Conservation (phyloP, 169 alveolate species). For the Amoebophrya sp. region DNA sequence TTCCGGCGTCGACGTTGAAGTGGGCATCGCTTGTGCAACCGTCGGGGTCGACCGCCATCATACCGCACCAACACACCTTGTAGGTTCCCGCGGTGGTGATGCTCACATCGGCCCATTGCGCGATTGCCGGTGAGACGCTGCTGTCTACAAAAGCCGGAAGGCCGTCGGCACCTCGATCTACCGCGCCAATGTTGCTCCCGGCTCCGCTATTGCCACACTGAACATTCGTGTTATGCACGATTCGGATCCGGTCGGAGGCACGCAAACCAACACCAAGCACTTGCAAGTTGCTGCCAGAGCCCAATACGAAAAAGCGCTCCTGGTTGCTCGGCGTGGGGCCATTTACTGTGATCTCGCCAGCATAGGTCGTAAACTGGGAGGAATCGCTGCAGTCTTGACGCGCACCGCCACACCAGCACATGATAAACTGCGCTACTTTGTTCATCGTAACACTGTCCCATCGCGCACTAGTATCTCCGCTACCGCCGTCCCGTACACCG, state of each 20-base stretch:
- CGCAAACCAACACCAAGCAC: background rate
- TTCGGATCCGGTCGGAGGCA: background rate
- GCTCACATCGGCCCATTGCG: background rate
- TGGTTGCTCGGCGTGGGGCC: background rate
- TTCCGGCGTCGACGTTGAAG: background rate
- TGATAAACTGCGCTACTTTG: background rate
- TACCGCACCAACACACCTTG: background rate
- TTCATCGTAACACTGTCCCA: background rate
- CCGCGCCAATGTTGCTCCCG: background rate
- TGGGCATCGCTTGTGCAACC: background rate
- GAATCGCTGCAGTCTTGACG: background rate
- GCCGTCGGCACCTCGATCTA: background rate
- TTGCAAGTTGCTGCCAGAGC: background rate
- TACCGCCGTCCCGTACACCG: background rate
- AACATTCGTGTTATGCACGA: background rate
- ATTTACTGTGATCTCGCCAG: background rate
- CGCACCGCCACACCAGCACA: slow-evolving; percentile 8
- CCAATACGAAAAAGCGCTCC: background rate
- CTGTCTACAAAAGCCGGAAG: background rate
- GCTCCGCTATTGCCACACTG: background rate
- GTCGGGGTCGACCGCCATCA: background rate
- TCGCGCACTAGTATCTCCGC: background rate
- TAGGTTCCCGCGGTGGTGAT: background rate
- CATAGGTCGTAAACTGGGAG: background rate
- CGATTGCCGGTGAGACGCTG: background rate